Evolutionary conservation across 352 stramenopile genomes (phyloP).

Genomic region (Sclerospora graminicola): DNA sequence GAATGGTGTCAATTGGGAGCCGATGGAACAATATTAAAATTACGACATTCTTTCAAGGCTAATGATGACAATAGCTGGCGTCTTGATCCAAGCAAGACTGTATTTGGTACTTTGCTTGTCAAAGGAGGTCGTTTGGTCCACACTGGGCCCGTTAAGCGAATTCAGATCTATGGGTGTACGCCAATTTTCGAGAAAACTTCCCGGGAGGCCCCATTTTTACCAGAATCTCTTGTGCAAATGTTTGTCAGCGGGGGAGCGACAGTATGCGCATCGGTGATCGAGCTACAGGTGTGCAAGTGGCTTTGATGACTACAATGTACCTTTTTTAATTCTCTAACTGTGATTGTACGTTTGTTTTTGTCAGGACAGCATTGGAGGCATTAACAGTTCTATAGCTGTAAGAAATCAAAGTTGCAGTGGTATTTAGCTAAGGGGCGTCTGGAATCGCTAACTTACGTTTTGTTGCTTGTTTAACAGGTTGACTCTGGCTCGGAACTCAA

Average conservation of each 20-base stretch:
- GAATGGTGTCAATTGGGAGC: conserved; percentile 73
- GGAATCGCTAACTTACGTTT: neutral
- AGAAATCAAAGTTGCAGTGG: neutral
- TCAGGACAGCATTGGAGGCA: conserved; percentile 25
- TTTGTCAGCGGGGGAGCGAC: conserved; percentile 60
- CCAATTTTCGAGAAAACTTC: conserved; percentile 51
- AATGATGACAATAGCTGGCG: conserved; percentile 1
- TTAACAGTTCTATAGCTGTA: conserved; percentile 43
- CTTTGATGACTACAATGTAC: too few relatives aligned
- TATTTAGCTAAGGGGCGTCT: neutral
- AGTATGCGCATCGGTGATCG: conserved; percentile 40
- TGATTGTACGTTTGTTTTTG: neutral
- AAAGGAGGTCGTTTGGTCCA: conserved; percentile 47
- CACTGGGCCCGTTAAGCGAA: conserved; percentile 36
- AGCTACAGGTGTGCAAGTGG: conserved; percentile 45
- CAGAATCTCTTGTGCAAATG: conserved; percentile 39
- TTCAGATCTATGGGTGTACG: conserved; percentile 71
- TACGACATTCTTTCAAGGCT: conserved; percentile 25
- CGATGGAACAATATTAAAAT: conserved; percentile 65
- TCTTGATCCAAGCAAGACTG: conserved; percentile 4
- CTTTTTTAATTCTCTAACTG: conserved; percentile 1
- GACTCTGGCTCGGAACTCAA: conserved; percentile 47
- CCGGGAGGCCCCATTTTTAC: conserved; percentile 40
- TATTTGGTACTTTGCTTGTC: conserved; percentile 39
- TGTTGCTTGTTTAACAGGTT: conserved; percentile 15